Percentiles rank a stretch among this genome's conserved stretches.
These are phyloP conservation scores for Russula vinacea DNA, from an alignment of 768 basidiomycete species.

Conservation along the genomic window DNA sequence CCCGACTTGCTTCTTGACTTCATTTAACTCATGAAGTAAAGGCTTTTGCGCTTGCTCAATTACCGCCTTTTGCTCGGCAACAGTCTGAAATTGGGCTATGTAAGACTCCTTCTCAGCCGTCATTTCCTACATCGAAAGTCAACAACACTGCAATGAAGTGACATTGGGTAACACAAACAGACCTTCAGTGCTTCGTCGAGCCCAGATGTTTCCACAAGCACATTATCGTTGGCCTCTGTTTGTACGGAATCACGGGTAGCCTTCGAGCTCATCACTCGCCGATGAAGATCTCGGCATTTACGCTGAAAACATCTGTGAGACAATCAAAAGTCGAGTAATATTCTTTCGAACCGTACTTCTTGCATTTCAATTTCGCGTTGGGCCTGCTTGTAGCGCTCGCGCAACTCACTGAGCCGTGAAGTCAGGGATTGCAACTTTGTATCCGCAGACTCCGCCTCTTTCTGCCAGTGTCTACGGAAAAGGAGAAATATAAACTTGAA, in stretches of 20 bases:
- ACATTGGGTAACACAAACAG: slow-evolving; percentile 37
- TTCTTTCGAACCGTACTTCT: slow-evolving; percentile 4
- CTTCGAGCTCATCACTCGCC: slow-evolving; percentile 34
- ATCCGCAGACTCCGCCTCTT: slow-evolving; percentile 42
- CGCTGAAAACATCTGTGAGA: slow-evolving; percentile 22
- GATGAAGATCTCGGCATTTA: slow-evolving; percentile 11
- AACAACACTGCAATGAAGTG: neutral
- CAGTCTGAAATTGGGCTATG: slow-evolving; percentile 48
- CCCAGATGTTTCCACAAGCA: slow-evolving; percentile 59
- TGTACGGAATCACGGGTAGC: slow-evolving; percentile 43
- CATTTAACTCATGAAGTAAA: slow-evolving; percentile 45
- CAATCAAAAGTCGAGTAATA: neutral
- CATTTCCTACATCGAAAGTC: slow-evolving; percentile 44
- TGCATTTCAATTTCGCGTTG: slow-evolving; percentile 32
- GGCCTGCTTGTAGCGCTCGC: slow-evolving; percentile 35
- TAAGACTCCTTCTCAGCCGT: slow-evolving; percentile 50
- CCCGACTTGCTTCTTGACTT: slow-evolving; percentile 47
- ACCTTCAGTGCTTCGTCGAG: slow-evolving; percentile 56
- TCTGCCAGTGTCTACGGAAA: slow-evolving; percentile 45
- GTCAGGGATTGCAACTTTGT: slow-evolving; percentile 37
- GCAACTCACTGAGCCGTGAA: slow-evolving; percentile 34
- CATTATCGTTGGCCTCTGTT: slow-evolving; percentile 63
- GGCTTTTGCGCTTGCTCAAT: slow-evolving; percentile 46
- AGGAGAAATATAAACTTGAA: neutral
- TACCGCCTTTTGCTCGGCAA: slow-evolving; percentile 45